Conservation (phyloP, 768 basidiomycete species). For the Tylopilus cervinicoccineus region DNA sequence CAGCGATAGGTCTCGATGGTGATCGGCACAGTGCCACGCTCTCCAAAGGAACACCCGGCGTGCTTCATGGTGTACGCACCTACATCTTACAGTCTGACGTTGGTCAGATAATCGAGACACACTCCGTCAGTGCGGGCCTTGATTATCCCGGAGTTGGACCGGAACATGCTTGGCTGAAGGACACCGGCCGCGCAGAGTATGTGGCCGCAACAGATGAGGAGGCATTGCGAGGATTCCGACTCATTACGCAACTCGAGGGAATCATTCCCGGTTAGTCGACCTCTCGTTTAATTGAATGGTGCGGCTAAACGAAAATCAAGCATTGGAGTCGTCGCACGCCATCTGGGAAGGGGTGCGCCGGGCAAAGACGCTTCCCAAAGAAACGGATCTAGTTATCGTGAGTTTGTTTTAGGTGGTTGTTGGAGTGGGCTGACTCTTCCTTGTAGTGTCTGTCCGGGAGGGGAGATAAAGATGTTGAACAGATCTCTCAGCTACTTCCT, state of each 20-base stretch:
- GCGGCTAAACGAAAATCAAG: slow-evolving; percentile 38
- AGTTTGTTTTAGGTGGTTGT: slow-evolving; percentile 31
- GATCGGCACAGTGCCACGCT: slow-evolving; percentile 91
- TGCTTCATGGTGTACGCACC: slow-evolving; percentile 93
- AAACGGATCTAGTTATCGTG: slow-evolving; percentile 87
- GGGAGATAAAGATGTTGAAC: slow-evolving; percentile 97
- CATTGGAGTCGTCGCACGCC: slow-evolving; percentile 93
- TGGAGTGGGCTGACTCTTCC: slow-evolving; percentile 4
- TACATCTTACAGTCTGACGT: slow-evolving; percentile 86
- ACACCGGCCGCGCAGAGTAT: slow-evolving; percentile 91
- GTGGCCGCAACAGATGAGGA: slow-evolving; percentile 92
- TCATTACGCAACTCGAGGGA: slow-evolving; percentile 90
- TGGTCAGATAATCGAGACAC: slow-evolving; percentile 96
- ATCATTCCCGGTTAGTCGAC: slow-evolving; percentile 81
- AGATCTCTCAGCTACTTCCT: slow-evolving; percentile 90
- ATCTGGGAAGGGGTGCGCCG: slow-evolving; percentile 88
- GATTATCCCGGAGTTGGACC: slow-evolving; percentile 98
- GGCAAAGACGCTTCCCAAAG: slow-evolving; percentile 81
- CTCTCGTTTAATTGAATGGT: not conserved
- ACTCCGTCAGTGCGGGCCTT: slow-evolving; percentile 93
- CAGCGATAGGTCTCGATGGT: slow-evolving; percentile 61
- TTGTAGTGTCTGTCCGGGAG: slow-evolving; percentile 86
- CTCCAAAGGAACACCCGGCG: slow-evolving; percentile 86
- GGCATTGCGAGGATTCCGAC: slow-evolving; percentile 86
- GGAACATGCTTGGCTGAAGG: slow-evolving; percentile 97